These are phyloP conservation scores for Cadophora sp. DNA, from an alignment of 2,329 filamentous ascomycete genomes.

Conservation along the genomic window DNA sequence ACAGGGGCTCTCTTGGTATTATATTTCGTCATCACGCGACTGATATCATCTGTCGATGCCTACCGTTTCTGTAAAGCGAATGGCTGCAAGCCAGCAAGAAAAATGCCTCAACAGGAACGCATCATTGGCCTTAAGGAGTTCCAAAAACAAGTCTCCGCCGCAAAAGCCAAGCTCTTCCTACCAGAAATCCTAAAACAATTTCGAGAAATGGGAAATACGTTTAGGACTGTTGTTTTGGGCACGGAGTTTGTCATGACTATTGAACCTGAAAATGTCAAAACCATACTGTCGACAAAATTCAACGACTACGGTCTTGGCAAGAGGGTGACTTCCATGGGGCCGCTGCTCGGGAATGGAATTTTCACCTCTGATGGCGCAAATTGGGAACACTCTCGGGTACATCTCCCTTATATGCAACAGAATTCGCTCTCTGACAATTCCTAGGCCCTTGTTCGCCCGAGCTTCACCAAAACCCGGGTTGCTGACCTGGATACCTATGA, in stretches of 20 bases:
- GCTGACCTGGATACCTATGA: constrained; percentile 76
- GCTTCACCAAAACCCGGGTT: constrained; percentile 63
- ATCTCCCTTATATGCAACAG: constrained; percentile 46
- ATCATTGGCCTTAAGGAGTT: too few relatives aligned
- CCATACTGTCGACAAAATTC: constrained; percentile 58
- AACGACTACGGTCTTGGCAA: constrained; percentile 57
- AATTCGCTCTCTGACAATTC: background rate
- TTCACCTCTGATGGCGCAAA: constrained; percentile 29
- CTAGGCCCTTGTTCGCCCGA: constrained; percentile 54
- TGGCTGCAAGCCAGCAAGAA: too few relatives aligned
- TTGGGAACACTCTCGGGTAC: constrained; percentile 43
- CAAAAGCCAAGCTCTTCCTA: too few relatives aligned
- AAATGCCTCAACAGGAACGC: too few relatives aligned
- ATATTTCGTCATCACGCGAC: too few relatives aligned
- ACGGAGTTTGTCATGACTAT: constrained; percentile 52
- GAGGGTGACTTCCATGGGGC: constrained; percentile 45
- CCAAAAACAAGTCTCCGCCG: too few relatives aligned
- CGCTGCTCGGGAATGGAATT: constrained; percentile 59
- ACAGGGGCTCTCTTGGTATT: too few relatives aligned
- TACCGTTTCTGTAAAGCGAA: too few relatives aligned
- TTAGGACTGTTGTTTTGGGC: background rate
- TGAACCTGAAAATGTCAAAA: constrained; percentile 63
- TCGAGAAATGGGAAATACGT: background rate
- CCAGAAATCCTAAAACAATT: too few relatives aligned
- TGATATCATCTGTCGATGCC: too few relatives aligned